phyloP scores from a whole-genome alignment of 352 stramenopile genomes.

The Pythium rhizo-oryzae region DNA sequence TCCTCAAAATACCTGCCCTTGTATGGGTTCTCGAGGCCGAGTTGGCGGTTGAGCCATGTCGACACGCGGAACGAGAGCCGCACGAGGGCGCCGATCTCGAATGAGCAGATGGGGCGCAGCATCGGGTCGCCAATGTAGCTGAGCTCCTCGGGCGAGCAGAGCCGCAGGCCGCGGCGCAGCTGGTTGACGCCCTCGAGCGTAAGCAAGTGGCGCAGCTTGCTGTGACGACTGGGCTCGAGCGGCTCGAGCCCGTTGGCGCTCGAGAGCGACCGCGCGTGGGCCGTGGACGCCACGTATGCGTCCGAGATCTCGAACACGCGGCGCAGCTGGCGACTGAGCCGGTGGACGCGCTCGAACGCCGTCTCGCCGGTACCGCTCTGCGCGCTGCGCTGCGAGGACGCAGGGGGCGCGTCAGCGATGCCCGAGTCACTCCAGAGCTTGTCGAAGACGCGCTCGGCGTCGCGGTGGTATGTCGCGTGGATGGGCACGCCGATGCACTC shows the following conservation, averaged over 20 bases:
- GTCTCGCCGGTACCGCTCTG: conserved; percentile 23
- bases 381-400: conserved; percentile 13
- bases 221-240: conserved; percentile 64
- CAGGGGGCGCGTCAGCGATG: conserved; percentile 28
- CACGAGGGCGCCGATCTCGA: conserved; percentile 77
- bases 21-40: conserved; percentile 73
- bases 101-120: conserved; percentile 83
- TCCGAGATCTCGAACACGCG: conserved; percentile 87
- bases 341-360: conserved; percentile 60
- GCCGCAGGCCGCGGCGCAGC: conserved; percentile 64
- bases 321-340: conserved; percentile 69
- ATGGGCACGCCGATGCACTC: conserved; percentile 69
- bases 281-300: conserved; percentile 81
- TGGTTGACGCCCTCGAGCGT: conserved; percentile 64
- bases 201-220: conserved; percentile 59
- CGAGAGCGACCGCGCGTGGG: conserved; percentile 48
- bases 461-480: conserved; percentile 75
- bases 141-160: conserved; percentile 68
- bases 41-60: conserved; percentile 71
- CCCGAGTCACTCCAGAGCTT: conserved; percentile 71
- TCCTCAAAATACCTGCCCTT: conserved; percentile 69
- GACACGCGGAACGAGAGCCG: conserved; percentile 79
- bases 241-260: conserved; percentile 45
- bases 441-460: conserved; percentile 84
- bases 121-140: conserved; percentile 84